Conservation (phyloP, 345 rosid species). For the Trapa bicornis region DNA sequence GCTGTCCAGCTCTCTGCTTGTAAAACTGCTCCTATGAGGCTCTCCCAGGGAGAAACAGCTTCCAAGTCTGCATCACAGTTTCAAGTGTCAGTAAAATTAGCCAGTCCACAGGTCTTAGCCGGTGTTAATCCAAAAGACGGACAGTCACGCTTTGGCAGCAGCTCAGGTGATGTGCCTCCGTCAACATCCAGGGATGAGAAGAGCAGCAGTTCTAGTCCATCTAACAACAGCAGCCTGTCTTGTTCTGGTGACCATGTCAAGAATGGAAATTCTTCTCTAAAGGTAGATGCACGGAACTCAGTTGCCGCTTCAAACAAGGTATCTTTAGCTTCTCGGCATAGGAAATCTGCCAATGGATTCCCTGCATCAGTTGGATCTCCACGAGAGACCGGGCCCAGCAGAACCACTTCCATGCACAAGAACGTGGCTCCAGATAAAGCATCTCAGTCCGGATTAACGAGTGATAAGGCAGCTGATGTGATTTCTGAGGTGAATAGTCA, state of each 20-base stretch:
- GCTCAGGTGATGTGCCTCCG: constrained; percentile 28
- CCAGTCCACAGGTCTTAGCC: constrained; percentile 32
- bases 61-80: constrained; percentile 38
- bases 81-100: constrained; percentile 43
- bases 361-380: constrained; percentile 25
- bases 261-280: constrained; percentile 35
- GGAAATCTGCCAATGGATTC: constrained; percentile 47
- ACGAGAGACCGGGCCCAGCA: constrained; percentile 39
- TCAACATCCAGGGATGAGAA: constrained; percentile 46
- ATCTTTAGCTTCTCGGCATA: constrained; percentile 37
- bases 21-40: constrained; percentile 43
- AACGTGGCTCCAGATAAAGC: constrained; percentile 43
- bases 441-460: constrained; percentile 27
- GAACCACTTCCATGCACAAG: constrained; percentile 38
- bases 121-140: constrained; percentile 39
- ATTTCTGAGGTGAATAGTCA: constrained; percentile 49
- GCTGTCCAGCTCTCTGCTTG: constrained; percentile 42
- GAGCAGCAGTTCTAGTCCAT: constrained; percentile 74
- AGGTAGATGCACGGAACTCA: constrained; percentile 59
- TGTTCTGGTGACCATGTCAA: constrained; percentile 57
- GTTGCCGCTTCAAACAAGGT: constrained; percentile 44
- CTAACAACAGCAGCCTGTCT: constrained; percentile 68
- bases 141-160: constrained; percentile 24
- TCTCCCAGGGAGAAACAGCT: constrained; percentile 34
- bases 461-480: constrained; percentile 44